These are phyloP conservation scores for Leccinum pachyderme DNA, from an alignment of 1,284 basidiomycete species.

Conservation along the genomic window DNA sequence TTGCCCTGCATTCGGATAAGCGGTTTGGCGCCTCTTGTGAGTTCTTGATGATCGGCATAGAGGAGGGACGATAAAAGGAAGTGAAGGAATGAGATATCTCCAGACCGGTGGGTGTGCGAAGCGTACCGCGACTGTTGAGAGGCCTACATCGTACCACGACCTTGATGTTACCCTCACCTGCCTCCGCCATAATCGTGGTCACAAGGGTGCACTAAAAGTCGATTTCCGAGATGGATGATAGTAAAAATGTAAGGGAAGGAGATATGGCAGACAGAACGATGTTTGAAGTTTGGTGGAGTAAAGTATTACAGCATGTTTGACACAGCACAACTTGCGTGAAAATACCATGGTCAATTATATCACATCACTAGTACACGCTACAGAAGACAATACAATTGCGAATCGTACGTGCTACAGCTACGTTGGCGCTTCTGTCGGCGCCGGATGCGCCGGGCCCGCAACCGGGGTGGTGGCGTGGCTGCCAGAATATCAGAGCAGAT, in stretches of 20 bases:
- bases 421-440: neutral
- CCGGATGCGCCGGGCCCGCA: neutral
- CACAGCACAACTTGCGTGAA: conserved; percentile 24
- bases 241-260: conserved; percentile 6
- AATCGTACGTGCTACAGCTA: neutral
- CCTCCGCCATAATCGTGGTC: conserved; percentile 46
- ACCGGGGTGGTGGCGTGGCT: neutral
- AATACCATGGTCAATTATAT: conserved; percentile 5
- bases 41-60: conserved; percentile 53
- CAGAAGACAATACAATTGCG: neutral
- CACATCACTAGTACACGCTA: neutral
- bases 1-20: conserved; percentile 93
- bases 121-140: conserved; percentile 86
- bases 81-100: conserved; percentile 3
- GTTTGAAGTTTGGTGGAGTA: conserved; percentile 1
- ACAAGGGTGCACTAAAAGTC: conserved; percentile 13
- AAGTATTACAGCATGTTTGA: conserved; percentile 13
- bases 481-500: conserved; percentile 59
- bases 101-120: conserved; percentile 7
- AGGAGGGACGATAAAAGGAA: neutral
- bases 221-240: conserved; percentile 12
- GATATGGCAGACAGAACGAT: conserved; percentile 2
- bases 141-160: conserved; percentile 96
- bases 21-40: conserved; percentile 85
- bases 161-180: conserved; percentile 88